Base-by-base conservation (phyloP, 805 yeast genomes). In the Saturnispora sekii region DNA sequence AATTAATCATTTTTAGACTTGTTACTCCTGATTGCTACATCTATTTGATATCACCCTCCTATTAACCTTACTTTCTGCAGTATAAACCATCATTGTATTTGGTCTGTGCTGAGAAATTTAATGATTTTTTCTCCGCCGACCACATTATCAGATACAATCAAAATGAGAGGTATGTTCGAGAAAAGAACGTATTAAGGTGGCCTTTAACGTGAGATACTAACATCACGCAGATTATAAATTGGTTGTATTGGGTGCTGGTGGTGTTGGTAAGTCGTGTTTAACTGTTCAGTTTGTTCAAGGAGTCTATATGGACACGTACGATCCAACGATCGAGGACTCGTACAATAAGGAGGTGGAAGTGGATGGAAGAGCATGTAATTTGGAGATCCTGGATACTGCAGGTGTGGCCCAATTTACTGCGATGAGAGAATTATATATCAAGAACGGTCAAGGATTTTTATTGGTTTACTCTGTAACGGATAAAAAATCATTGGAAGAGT, bases 271-370 rank as follows among this genome's bases (percentile, higher is more conserved):
- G 58, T 86, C 97, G 18, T 88, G 95, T 34, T 69, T 90, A 35
- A 88, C 96, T 1, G 95, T 87, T 5, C 95, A 87, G 59, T 89
- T 84, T 58, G 95, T 87, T 3, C 95, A 86, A 60, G 93, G 93
- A 10, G 83, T 84, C 2, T 89, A 86, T 61, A 77, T 86, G 45
- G 97, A 90, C 57, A 75, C 87, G 32, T 90, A 90, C 65, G 97
- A 90, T 58, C 97, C 98, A 8, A 93, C 98, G 8, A 93, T 90
- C 52, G 98, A 90, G 61, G 97, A 90, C 59, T 86, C 96, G 1
- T 93, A 90, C 64, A 70, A 95, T 39, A 89, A 87, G 59, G 89
- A 85, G 53, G 78, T 87, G 47, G 88, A 82, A 56, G 80, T 90
- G 32, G 96, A 90, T 61, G 94, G 88, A 31, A 76, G 90, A 52